These are phyloP conservation scores for Hura crepitans DNA, from an alignment of 441 rosid genomes.

Conservation along the genomic window DNA sequence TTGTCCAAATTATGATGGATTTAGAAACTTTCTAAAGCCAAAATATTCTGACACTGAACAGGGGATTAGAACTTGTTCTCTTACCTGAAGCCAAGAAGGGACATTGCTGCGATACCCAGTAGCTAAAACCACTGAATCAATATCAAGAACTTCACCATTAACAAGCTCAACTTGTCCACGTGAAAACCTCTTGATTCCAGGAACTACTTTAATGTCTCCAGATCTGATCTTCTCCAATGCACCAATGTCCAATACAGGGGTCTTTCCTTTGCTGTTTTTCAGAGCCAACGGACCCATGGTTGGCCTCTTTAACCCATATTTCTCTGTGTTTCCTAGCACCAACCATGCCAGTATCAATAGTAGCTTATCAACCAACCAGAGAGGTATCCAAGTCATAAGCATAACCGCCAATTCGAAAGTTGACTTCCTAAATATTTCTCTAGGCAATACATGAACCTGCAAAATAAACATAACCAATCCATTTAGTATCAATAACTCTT, in stretches of 20 bases:
- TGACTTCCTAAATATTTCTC: conserved; percentile 67
- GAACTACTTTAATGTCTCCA: conserved; percentile 57
- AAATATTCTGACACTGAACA: conserved; percentile 14
- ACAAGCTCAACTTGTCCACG: conserved; percentile 52
- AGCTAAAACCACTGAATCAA: conserved; percentile 38
- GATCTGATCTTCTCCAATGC: conserved; percentile 57
- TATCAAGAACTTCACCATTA: conserved; percentile 47
- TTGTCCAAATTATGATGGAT: not conserved
- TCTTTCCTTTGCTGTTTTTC: conserved; percentile 58
- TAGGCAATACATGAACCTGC: conserved; percentile 82
- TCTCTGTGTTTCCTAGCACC: conserved; percentile 48
- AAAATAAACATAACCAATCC: not conserved
- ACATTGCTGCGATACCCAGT: conserved; percentile 87
- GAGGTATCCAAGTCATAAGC: conserved; percentile 58
- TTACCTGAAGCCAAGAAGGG: conserved; percentile 65
- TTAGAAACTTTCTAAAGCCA: too few relatives aligned
- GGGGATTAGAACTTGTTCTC: conserved; percentile 20
- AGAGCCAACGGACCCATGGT: conserved; percentile 62
- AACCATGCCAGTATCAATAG: conserved; percentile 46
- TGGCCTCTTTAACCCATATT: conserved; percentile 60
- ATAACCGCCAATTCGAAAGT: conserved; percentile 52
- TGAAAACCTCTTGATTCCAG: conserved; percentile 56
- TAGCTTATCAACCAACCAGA: conserved; percentile 62
- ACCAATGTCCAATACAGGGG: conserved; percentile 82
- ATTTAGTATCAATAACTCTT: not conserved